A percentile compares a stretch with the other conserved stretches of the same genome.
Conservation (phyloP, 2,329 filamentous ascomycete genomes). For the Pezicula radicicola region DNA sequence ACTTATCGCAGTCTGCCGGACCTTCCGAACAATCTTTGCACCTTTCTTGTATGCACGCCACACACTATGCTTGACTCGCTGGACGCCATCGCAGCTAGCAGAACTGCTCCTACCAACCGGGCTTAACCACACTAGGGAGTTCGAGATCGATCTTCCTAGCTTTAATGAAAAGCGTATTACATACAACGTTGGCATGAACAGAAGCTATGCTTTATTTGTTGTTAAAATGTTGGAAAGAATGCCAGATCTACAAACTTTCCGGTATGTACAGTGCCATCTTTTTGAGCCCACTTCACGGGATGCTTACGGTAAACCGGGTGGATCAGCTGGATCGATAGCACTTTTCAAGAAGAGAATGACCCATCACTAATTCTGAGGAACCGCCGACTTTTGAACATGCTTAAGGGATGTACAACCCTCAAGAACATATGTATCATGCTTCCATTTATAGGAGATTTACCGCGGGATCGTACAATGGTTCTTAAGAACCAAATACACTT, state of each 20-base stretch:
- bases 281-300: background rate
- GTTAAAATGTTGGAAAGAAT: conserved; percentile 5
- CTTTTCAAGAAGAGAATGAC: background rate
- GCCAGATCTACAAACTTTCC: conserved; percentile 9
- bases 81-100: background rate
- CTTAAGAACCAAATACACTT: background rate
- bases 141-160: conserved; percentile 4
- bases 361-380: conserved; percentile 6
- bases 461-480: background rate
- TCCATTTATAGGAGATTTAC: background rate
- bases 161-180: background rate
- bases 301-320: background rate
- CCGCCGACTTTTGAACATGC: background rate
- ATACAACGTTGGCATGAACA: conserved; percentile 4
- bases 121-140: conserved; percentile 3
- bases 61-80: background rate
- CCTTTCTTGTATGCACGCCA: background rate
- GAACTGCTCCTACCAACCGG: background rate
- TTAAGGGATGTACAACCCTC: conserved; percentile 2
- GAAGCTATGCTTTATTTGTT: conserved; percentile 2
- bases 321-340: background rate
- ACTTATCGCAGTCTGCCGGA: conserved; percentile 28
- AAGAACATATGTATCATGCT: background rate
- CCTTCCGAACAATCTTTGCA: conserved; percentile 5
- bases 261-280: background rate